A percentile compares a stretch with the other conserved stretches of the same genome.
Evolutionary conservation across 2,329 filamentous ascomycete species (phyloP).

Genomic region (Westerdykella sp.): DNA sequence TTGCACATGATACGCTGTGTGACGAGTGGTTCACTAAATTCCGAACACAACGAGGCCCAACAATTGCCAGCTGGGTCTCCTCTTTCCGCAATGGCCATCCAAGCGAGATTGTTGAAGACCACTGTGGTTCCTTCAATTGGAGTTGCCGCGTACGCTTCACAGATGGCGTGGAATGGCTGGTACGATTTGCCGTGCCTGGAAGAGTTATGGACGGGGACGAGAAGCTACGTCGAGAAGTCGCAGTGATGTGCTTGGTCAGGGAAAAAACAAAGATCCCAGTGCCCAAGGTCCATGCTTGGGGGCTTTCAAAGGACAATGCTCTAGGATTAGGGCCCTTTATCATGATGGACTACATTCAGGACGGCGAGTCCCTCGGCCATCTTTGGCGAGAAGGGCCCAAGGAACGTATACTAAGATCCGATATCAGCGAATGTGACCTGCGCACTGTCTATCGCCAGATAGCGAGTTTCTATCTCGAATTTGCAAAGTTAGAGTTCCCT

Average conservation of each 20-base stretch:
- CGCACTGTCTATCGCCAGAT: slow-evolving; percentile 6
- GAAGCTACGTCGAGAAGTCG: slow-evolving; percentile 7
- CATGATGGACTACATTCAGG: slow-evolving; percentile 7
- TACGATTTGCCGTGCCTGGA: slow-evolving; percentile 6
- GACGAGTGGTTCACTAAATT: background rate
- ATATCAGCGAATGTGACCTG: slow-evolving; percentile 6
- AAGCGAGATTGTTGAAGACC: slow-evolving; percentile 2
- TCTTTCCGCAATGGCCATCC: slow-evolving; percentile 1
- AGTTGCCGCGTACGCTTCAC: slow-evolving; percentile 4
- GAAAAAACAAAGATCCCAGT: slow-evolving; percentile 8
- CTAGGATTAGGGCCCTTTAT: slow-evolving; percentile 8
- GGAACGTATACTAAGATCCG: slow-evolving; percentile 2
- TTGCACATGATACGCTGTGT: background rate
- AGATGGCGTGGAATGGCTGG: slow-evolving; percentile 8
- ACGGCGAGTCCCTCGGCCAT: slow-evolving; percentile 3
- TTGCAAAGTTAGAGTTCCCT: slow-evolving; percentile 5
- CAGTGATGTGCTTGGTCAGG: slow-evolving; percentile 6
- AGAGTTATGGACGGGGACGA: slow-evolving; percentile 8
- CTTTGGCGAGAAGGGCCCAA: slow-evolving; percentile 4
- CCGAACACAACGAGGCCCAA: background rate
- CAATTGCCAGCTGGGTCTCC: slow-evolving; percentile 3
- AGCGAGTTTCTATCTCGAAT: slow-evolving; percentile 6
- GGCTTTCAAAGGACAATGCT: slow-evolving; percentile 5
- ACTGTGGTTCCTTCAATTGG: slow-evolving; percentile 9
- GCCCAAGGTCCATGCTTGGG: slow-evolving; percentile 8